Conservation (phyloP, 345 rosid genomes). For the Syzygium oleosum region DNA sequence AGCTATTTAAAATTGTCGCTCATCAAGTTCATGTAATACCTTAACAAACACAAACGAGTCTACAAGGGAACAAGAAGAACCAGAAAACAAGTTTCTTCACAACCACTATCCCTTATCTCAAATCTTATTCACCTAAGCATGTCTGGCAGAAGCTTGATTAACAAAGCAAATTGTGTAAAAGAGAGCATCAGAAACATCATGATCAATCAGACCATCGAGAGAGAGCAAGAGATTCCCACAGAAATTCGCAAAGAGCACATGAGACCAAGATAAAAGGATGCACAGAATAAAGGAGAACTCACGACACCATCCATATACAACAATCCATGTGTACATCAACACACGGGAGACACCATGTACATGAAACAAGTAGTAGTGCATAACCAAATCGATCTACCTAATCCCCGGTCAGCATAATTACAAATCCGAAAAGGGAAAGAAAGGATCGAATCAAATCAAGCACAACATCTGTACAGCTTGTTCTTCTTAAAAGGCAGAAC, state of each 20-base stretch:
- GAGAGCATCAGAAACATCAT: not conserved
- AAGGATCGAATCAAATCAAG: not conserved
- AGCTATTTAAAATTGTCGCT: not conserved
- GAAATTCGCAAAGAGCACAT: not conserved
- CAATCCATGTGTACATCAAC: not conserved
- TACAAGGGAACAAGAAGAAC: not conserved
- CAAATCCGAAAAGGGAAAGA: not conserved
- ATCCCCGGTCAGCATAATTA: not conserved
- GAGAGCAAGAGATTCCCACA: not conserved
- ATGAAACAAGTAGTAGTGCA: not conserved
- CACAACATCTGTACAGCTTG: slow-evolving; percentile 20
- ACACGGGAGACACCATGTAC: not conserved
- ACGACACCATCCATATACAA: not conserved
- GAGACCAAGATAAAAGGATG: not conserved
- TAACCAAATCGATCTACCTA: slow-evolving; percentile 1
- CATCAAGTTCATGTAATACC: not conserved
- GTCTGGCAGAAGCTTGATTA: not conserved
- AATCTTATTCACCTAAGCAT: not conserved
- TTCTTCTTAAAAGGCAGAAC: slow-evolving; percentile 18
- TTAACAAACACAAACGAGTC: not conserved
- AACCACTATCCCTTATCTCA: not conserved
- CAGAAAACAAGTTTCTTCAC: not conserved
- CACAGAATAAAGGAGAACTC: not conserved
- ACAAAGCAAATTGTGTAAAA: not conserved
- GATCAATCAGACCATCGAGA: not conserved